Evolutionary conservation across 2,329 filamentous ascomycete species (phyloP), one percentile per base, ranked within the genome.

Genomic region (Trichoderma sp.): DNA sequence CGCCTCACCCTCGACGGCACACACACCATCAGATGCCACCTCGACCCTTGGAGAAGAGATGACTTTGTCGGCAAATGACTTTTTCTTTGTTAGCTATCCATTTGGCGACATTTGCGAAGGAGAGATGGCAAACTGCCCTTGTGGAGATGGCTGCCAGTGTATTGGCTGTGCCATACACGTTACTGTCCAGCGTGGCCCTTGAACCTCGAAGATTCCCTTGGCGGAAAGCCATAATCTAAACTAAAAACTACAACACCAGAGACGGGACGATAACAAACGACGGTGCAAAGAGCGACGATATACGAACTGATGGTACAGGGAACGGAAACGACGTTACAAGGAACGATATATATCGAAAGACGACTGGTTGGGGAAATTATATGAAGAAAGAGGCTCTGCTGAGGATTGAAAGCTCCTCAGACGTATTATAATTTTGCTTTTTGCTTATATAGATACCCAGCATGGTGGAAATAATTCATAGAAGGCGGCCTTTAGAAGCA

Each of bases 91-190:
- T 68, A 84, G 83, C 67, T 85, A 88, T 71, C 82, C 84, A 3
- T 84, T 83, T 68, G 77, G 79, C 4, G 81, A 84, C 29, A 76
- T 78, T 1, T 88, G 86, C 73, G 81, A 80, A 0, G 86, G 86
- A 2, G 83, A 84, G 69, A 80, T 80, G 69, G 78, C 81, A 14
- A 83, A 80, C 52, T 89, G 87, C 73, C 85, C 84, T 0, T 89
- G 87, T 68, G 87, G 87, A 10, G 86, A 89, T 69, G 86, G 87
- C 71, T 89, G 87, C 69, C 80, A 85, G 70, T 89, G 87, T 72
- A 77, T 88, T 2, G 87, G 86, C 4, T 89, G 87, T 72, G 80
- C 83, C 61, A 86, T 88, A 62, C 87, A 89, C 35, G 62, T 56
- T n/a, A 68, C 14, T 35, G 37, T 43, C 13, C 56, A 49, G 5